phyloP scores from a whole-genome alignment of 1,139 yeast genomes.

The Saccharomycopsis hybrid region DNA sequence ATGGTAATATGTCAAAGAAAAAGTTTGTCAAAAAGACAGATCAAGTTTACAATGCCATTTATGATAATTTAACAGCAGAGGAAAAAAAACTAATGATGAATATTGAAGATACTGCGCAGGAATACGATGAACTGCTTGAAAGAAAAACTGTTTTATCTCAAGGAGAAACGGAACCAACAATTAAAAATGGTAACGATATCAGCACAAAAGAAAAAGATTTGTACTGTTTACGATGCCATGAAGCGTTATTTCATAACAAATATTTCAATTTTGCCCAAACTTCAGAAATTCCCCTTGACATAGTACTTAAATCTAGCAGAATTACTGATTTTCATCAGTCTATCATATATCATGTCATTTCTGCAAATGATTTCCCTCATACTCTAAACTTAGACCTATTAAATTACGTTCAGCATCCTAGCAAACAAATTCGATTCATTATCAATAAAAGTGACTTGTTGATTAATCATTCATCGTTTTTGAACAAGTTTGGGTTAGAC shows the following conservation, averaged over 20 bases:
- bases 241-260: conserved; percentile 13
- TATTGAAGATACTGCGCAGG: neutral
- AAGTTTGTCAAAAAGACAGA: conserved; percentile 9
- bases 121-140: neutral
- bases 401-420: neutral
- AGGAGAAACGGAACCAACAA: neutral
- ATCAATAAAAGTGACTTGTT: conserved; percentile 18
- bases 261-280: conserved; percentile 13
- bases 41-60: conserved; percentile 8
- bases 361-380: conserved; percentile 20
- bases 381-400: conserved; percentile 13
- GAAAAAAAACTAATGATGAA: conserved; percentile 13
- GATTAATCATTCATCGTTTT: conserved; percentile 4
- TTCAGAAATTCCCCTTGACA: neutral
- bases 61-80: conserved; percentile 10
- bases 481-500: conserved; percentile 5
- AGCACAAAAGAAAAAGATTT: neutral
- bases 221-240: conserved; percentile 17
- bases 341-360: conserved; percentile 13
- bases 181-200: neutral
- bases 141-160: too few species aligned
- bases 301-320: neutral
- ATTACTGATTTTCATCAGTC: conserved; percentile 5
- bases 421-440: conserved; percentile 8
- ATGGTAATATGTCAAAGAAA: neutral